Conservation (phyloP, 2,329 filamentous ascomycete species). For the Pseudodiploospora longispora region DNA sequence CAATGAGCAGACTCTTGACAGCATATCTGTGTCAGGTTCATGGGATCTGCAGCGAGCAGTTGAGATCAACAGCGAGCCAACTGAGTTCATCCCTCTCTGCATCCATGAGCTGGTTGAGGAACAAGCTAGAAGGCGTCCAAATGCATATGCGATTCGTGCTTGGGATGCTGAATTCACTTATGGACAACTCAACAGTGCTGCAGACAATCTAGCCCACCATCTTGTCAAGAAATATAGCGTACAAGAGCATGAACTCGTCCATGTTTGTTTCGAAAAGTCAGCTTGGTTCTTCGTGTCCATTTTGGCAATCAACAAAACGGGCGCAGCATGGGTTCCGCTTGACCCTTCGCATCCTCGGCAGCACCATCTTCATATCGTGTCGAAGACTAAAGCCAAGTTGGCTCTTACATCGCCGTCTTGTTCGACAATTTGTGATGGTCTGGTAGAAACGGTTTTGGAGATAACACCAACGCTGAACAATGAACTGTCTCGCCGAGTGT, state of each 20-base stretch:
- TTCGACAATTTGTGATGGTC: constrained; percentile 12
- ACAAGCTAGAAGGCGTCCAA: constrained; percentile 2
- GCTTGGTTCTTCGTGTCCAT: constrained; percentile 13
- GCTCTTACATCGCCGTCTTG: constrained; percentile 8
- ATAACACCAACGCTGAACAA: constrained; percentile 1
- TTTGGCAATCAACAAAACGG: constrained; percentile 12
- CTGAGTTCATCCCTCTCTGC: constrained; percentile 6
- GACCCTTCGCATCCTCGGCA: constrained; percentile 10
- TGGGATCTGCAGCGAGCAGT: constrained; percentile 4
- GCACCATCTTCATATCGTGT: constrained; percentile 8
- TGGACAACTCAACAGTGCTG: constrained; percentile 1
- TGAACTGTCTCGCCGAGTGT: background rate
- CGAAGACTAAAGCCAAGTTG: constrained; percentile 7
- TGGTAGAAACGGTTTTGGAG: constrained; percentile 7
- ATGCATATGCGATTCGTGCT: constrained; percentile 4
- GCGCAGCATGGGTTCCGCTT: constrained; percentile 12
- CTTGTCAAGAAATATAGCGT: constrained; percentile 5
- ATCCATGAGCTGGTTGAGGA: constrained; percentile 8
- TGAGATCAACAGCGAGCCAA: constrained; percentile 1
- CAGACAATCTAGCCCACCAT: constrained; percentile 6
- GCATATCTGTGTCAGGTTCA: background rate
- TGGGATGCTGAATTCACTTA: constrained; percentile 11
- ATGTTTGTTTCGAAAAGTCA: constrained; percentile 23
- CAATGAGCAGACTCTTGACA: constrained; percentile 1
- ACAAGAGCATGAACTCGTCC: constrained; percentile 10